These are phyloP conservation scores for Jackrogersella minutella DNA, from an alignment of 495 filamentous ascomycete genomes.

Conservation along the genomic window DNA sequence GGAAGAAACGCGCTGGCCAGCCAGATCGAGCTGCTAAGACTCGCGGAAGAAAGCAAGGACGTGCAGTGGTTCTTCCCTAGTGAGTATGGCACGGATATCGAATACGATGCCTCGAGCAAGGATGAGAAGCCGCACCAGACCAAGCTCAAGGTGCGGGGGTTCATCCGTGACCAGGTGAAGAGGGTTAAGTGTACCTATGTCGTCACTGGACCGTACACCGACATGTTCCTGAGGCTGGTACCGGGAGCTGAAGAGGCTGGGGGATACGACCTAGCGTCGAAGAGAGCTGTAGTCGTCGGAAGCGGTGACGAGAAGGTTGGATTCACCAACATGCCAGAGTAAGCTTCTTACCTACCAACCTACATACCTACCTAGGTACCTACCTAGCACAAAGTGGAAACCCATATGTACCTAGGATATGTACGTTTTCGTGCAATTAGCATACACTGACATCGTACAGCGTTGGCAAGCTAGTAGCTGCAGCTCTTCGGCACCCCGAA, in stretches of 20 bases:
- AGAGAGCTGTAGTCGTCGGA: conserved; percentile 66
- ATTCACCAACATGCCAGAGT: conserved; percentile 74
- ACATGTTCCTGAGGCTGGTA: conserved; percentile 64
- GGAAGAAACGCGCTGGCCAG: conserved; percentile 65
- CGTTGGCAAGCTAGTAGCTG: conserved; percentile 70
- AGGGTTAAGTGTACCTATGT: conserved; percentile 71
- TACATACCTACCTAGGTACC: no score
- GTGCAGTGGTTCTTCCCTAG: conserved; percentile 76
- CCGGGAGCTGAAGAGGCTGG: conserved; percentile 50
- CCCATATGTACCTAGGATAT: no score
- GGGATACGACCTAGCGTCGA: conserved; percentile 63
- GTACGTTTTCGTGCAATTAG: background rate
- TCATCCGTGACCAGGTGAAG: conserved; percentile 59
- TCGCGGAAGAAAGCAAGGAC: conserved; percentile 61
- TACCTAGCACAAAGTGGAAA: background rate
- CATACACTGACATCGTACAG: conserved; percentile 48
- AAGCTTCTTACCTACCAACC: conserved; percentile 43
- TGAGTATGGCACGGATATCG: conserved; percentile 79
- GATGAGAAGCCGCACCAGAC: conserved; percentile 72
- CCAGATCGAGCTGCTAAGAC: conserved; percentile 66
- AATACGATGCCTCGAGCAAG: conserved; percentile 66
- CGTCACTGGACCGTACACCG: conserved; percentile 74
- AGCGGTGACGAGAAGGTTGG: conserved; percentile 65
- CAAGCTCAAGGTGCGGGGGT: conserved; percentile 71
- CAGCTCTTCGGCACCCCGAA: conserved; percentile 63